These are phyloP conservation scores for Clarireedia homoeocarpa DNA, from an alignment of 2,329 filamentous ascomycete genomes.

Conservation along the genomic window DNA sequence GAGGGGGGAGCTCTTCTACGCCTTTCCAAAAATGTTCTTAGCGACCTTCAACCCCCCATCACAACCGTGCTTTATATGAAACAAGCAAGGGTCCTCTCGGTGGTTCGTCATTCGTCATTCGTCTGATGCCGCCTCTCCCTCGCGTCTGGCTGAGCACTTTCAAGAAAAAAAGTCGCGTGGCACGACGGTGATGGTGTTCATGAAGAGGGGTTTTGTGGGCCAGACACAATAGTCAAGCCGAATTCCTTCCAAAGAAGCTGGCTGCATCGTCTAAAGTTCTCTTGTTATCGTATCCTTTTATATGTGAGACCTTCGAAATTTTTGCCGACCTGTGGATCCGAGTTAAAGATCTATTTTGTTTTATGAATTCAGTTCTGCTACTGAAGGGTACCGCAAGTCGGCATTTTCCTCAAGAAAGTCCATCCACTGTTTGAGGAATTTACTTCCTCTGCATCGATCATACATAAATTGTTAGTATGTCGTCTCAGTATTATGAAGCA, in stretches of 20 bases:
- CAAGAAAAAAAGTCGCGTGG: constrained; percentile 12
- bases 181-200: constrained; percentile 5
- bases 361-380: constrained; percentile 29
- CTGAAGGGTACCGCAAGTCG: constrained; percentile 81
- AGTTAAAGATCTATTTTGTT: neutral
- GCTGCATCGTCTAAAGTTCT: too few relatives aligned
- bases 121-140: constrained; percentile 16
- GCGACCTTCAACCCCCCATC: too few relatives aligned
- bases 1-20: too few relatives aligned
- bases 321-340: too few relatives aligned
- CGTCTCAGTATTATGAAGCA: constrained; percentile 13
- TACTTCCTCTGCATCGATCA: constrained; percentile 57
- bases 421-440: constrained; percentile 89
- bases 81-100: constrained; percentile 12
- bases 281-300: too few relatives aligned
- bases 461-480: constrained; percentile 20
- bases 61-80: constrained; percentile 14
- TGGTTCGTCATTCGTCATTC: constrained; percentile 24
- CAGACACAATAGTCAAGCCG: neutral
- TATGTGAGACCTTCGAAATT: too few relatives aligned
- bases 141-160: neutral
- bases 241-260: neutral
- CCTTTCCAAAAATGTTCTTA: too few relatives aligned
- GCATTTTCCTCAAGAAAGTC: constrained; percentile 80
- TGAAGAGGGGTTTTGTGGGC: neutral